phyloP scores from a whole-genome alignment of 257 asterid species.

The Rhazya stricta region DNA sequence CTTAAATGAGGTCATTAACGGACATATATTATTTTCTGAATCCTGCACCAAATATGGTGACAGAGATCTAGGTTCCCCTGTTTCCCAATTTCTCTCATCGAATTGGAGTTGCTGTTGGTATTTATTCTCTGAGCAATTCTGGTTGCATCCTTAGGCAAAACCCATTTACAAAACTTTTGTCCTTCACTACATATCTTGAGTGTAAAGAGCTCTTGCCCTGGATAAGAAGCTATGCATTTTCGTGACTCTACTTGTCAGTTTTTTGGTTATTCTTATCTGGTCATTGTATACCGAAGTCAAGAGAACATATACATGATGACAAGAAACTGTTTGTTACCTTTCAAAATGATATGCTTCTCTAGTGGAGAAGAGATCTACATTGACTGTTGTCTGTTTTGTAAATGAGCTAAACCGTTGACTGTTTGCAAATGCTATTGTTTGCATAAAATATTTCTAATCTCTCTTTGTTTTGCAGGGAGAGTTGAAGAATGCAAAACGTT shows the following conservation, averaged over 20 bases:
- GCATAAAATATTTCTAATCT: not conserved
- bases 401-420: not conserved
- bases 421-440: not conserved
- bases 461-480: constrained; percentile 60
- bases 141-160: not conserved
- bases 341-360: not conserved
- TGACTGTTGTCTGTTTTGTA: not conserved
- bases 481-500: constrained; percentile 67
- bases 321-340: not conserved
- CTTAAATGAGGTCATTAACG: no score
- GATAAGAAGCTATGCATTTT: not conserved
- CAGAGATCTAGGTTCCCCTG: not conserved
- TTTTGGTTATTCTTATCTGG: not conserved
- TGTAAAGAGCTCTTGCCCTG: not conserved
- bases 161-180: not conserved
- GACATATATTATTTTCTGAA: no score
- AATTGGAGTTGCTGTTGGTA: not conserved
- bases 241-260: not conserved
- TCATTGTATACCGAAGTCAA: not conserved
- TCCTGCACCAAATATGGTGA: not conserved
- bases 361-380: not conserved
- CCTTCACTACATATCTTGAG: not conserved
- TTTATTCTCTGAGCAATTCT: not conserved
- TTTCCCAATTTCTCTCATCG: not conserved
- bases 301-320: not conserved